Percentiles rank a stretch among this genome's conserved stretches.
Conservation (phyloP, 2,329 filamentous ascomycete species). For the Byssoonygena ceratinophila region DNA sequence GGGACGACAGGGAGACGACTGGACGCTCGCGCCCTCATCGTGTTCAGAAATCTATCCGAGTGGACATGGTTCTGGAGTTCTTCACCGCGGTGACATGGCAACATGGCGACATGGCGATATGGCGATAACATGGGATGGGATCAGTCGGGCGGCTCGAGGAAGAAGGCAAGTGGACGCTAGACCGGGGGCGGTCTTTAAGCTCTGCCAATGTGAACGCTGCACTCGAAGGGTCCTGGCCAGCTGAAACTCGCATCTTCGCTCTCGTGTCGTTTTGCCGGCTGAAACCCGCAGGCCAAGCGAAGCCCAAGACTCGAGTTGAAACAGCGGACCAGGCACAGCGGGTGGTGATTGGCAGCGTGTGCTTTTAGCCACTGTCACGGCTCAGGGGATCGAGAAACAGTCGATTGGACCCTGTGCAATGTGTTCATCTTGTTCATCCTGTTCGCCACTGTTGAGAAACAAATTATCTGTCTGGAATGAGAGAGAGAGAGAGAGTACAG, state of each 20-base stretch:
- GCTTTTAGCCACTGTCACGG: constrained; percentile 4
- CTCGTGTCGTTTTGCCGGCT: neutral
- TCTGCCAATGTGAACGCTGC: neutral
- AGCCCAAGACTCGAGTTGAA: constrained; percentile 1
- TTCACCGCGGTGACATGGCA: neutral
- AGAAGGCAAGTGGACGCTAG: neutral
- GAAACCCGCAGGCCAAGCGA: no score
- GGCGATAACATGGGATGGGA: neutral
- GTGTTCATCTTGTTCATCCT: no score
- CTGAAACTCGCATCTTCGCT: neutral
- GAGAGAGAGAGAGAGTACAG: no score
- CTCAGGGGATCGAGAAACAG: neutral
- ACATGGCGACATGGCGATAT: neutral
- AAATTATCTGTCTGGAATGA: no score
- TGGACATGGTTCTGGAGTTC: neutral
- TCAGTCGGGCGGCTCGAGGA: neutral
- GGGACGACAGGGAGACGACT: neutral
- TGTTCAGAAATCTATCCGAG: neutral
- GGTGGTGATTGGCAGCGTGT: neutral
- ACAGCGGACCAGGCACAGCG: constrained; percentile 2
- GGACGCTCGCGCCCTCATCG: neutral
- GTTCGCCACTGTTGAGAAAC: neutral
- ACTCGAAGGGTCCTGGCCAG: no score
- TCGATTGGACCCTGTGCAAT: neutral
- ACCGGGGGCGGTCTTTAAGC: neutral